Evolutionary conservation across 768 basidiomycete species (phyloP).

Genomic region (Lentinus brumalis): DNA sequence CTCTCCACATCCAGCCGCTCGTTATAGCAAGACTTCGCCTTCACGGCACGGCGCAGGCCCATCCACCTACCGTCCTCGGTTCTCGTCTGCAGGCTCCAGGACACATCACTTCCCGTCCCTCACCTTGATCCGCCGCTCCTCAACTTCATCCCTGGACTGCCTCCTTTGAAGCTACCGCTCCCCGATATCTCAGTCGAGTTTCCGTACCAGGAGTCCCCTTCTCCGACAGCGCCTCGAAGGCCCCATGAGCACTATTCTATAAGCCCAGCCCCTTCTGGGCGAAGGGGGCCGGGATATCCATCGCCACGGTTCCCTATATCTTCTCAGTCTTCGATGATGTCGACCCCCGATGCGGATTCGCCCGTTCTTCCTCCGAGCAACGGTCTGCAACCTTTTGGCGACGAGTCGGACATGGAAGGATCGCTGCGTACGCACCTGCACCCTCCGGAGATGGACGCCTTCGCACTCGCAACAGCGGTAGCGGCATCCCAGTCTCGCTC

Average conservation of each 20-base stretch:
- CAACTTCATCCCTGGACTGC: slow-evolving; percentile 16
- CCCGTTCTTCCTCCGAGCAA: slow-evolving; percentile 23
- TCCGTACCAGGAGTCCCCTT: slow-evolving; percentile 14
- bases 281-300: background rate
- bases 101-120: slow-evolving; percentile 8
- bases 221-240: slow-evolving; percentile 3
- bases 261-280: slow-evolving; percentile 3
- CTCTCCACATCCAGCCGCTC: background rate
- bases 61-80: background rate
- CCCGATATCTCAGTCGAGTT: slow-evolving; percentile 12
- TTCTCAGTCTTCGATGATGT: background rate
- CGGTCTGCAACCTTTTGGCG: background rate
- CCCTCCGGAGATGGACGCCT: slow-evolving; percentile 26
- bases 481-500: slow-evolving; percentile 15
- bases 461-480: slow-evolving; percentile 23
- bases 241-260: background rate
- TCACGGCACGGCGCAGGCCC: background rate
- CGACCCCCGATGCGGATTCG: slow-evolving; percentile 19
- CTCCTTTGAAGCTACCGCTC: slow-evolving; percentile 20
- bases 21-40: background rate
- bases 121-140: slow-evolving; percentile 18
- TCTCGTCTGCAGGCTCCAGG: background rate
- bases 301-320: slow-evolving; percentile 5
- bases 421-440: background rate
- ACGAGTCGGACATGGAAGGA: background rate